A percentile compares a stretch with the other conserved stretches of the same genome.
These are phyloP conservation scores for Phytophthora cryptogea DNA, from an alignment of 352 stramenopile species.

Conservation along the genomic window DNA sequence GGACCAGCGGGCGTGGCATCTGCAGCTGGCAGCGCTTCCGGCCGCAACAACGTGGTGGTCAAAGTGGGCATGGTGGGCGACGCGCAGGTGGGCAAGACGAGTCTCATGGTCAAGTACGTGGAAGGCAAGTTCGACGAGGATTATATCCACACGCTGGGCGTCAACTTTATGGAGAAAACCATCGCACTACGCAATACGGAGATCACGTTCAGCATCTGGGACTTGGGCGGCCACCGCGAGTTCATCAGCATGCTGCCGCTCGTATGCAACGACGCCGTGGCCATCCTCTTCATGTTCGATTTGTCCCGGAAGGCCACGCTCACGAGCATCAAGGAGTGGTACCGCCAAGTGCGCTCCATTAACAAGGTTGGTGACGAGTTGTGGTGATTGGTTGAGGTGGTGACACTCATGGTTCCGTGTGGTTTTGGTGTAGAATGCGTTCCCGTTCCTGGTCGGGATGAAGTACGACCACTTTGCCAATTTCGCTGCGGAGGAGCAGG, in stretches of 20 bases:
- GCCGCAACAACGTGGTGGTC: slow-evolving; percentile 89
- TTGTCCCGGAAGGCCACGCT: slow-evolving; percentile 92
- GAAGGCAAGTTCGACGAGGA: slow-evolving; percentile 96
- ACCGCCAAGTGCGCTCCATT: slow-evolving; percentile 88
- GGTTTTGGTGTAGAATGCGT: slow-evolving; percentile 71
- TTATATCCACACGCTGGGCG: slow-evolving; percentile 95
- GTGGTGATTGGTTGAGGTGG: neutral
- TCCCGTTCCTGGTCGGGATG: slow-evolving; percentile 93
- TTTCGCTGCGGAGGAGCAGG: slow-evolving; percentile 89
- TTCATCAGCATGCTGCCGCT: slow-evolving; percentile 96
- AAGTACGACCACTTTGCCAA: slow-evolving; percentile 96
- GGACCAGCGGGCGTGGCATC: slow-evolving; percentile 25
- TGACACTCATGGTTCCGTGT: neutral
- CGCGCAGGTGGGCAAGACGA: slow-evolving; percentile 94
- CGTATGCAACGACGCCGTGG: slow-evolving; percentile 94
- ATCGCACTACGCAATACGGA: slow-evolving; percentile 94
- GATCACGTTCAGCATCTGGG: slow-evolving; percentile 96
- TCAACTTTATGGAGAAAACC: slow-evolving; percentile 97
- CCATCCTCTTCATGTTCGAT: slow-evolving; percentile 97
- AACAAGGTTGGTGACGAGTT: slow-evolving; percentile 68
- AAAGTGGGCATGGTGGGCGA: slow-evolving; percentile 96
- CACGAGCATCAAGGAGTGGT: slow-evolving; percentile 94
- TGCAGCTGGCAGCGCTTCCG: slow-evolving; percentile 33
- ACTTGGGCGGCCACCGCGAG: slow-evolving; percentile 92
- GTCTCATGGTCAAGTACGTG: slow-evolving; percentile 97